Evolutionary conservation across 768 basidiomycete species (phyloP), one percentile per base, ranked within the genome.

Genomic region (Tricholoma hemisulphureum): DNA sequence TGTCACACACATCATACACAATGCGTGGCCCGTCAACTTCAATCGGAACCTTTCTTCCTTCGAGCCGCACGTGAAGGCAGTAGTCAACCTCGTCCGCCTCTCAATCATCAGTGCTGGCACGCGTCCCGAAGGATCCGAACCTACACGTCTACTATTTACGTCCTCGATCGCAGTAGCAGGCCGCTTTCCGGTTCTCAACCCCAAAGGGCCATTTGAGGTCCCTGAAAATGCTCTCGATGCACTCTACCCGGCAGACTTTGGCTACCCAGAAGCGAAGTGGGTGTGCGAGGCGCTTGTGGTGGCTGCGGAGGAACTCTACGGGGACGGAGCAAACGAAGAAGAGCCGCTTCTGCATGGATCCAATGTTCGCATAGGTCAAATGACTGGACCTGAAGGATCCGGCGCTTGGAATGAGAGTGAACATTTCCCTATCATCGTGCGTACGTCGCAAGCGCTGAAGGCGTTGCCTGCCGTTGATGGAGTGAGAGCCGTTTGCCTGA

Each of bases 21-120:
- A 70, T 18, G 79, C 79, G 6, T 81, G 79, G 79, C 75, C 73
- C 1, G 73, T 80, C 46, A 73, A 81, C 51, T 80, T 79, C 57
- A 79, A 74, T 52, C 54, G 76, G 31, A 66, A 65, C 3, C 64
- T 81, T 9, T 65, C 73, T 6, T 79, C 80, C 1, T 78, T 80
- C 52, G 78, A 79, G 32, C 72, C 74, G 4, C 77, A 69, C 52
- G 67, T 81, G 11, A 69, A 65, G 34, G 73, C 65, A 2, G 60
- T 75, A 4, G 68, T 70, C 14, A 77, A 77, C 53, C 64, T 72
- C 49, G 54, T 73, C 11, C 65, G 67, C 5, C 63, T 73, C 4
- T 62, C 67, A 3, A 51, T 71, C 13, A 24, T 65, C 11, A 64
- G 64, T 20, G n/a, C 64, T 46, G 63, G 59, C n/a, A 61, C 51